phyloP scores from a whole-genome alignment of 371 early-diverging fungal genomes.

The Mucor piriformis region DNA sequence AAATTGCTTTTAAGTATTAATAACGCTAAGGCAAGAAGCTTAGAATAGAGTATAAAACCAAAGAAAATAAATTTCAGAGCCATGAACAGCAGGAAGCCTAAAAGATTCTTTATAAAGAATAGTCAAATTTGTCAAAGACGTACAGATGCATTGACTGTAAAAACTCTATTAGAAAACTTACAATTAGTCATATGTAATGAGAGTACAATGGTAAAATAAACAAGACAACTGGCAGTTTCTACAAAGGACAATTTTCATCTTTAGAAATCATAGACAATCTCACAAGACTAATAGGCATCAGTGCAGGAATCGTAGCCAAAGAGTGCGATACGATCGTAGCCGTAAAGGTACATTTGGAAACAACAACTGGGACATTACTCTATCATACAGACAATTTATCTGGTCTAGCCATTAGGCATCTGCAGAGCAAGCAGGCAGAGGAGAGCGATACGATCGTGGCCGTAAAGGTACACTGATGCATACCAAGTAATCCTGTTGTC shows the following conservation, averaged over 20 bases:
- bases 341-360: slow-evolving; percentile 22
- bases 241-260: slow-evolving; percentile 24
- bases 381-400: slow-evolving; percentile 23
- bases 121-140: slow-evolving; percentile 21
- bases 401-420: slow-evolving; percentile 20
- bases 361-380: slow-evolving; percentile 18
- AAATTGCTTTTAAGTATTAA: slow-evolving; percentile 1
- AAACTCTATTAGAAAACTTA: slow-evolving; percentile 18
- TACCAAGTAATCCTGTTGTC: slow-evolving; percentile 19
- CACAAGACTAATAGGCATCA: slow-evolving; percentile 22
- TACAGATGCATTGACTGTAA: slow-evolving; percentile 18
- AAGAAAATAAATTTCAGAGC: slow-evolving; percentile 19
- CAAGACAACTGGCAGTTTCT: slow-evolving; percentile 26
- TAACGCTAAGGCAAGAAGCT: slow-evolving; percentile 4
- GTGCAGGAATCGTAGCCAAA: slow-evolving; percentile 21
- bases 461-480: slow-evolving; percentile 21
- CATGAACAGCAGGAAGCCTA: slow-evolving; percentile 19
- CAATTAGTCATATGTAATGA: slow-evolving; percentile 21
- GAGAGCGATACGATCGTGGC: slow-evolving; percentile 23
- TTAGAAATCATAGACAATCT: slow-evolving; percentile 25
- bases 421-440: slow-evolving; percentile 21
- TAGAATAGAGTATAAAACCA: slow-evolving; percentile 17
- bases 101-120: slow-evolving; percentile 20
- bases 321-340: slow-evolving; percentile 24
- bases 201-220: slow-evolving; percentile 23